Conservation (phyloP, 345 rosid genomes). For the Turnera subulata region DNA sequence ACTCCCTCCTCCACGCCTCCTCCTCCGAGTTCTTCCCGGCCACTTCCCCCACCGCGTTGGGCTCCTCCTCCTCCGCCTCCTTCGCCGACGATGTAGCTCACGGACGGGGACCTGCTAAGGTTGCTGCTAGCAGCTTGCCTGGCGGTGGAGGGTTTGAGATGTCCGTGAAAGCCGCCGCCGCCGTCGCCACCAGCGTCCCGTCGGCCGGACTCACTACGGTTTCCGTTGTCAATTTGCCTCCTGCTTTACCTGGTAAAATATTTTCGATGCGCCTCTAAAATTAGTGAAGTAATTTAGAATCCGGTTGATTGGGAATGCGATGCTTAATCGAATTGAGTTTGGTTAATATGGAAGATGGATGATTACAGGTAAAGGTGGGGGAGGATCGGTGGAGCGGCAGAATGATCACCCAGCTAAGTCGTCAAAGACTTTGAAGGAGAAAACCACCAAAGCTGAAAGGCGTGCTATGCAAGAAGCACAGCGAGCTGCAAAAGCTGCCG, state of each 20-base stretch:
- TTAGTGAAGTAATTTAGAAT: too few relatives aligned
- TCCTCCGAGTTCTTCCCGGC: conserved; percentile 20
- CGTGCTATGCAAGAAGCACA: conserved; percentile 94
- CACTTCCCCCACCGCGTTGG: conserved; percentile 32
- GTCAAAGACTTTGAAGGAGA: conserved; percentile 71
- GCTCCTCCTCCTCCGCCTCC: conserved; percentile 21
- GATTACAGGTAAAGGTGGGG: conserved; percentile 51
- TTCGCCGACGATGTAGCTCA: conserved; percentile 32
- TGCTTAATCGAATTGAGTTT: background rate
- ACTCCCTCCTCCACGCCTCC: conserved; percentile 3
- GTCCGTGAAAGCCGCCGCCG: conserved; percentile 8
- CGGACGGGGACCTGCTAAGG: conserved; percentile 36
- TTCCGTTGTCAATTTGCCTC: conserved; percentile 60
- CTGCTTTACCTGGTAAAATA: conserved; percentile 46
- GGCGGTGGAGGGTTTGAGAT: conserved; percentile 35
- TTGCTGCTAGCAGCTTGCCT: conserved; percentile 15
- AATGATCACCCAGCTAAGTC: conserved; percentile 43
- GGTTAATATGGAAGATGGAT: background rate
- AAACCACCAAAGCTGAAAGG: conserved; percentile 87
- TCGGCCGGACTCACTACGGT: conserved; percentile 63
- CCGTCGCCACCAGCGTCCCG: conserved; percentile 67
- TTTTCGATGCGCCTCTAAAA: background rate
- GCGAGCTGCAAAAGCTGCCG: conserved; percentile 83
- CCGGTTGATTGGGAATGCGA: too few relatives aligned
- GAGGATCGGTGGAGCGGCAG: conserved; percentile 41